A percentile compares a stretch with the other conserved stretches of the same genome.
Conservation (phyloP, 768 basidiomycete genomes). For the Lactarius evosmus region DNA sequence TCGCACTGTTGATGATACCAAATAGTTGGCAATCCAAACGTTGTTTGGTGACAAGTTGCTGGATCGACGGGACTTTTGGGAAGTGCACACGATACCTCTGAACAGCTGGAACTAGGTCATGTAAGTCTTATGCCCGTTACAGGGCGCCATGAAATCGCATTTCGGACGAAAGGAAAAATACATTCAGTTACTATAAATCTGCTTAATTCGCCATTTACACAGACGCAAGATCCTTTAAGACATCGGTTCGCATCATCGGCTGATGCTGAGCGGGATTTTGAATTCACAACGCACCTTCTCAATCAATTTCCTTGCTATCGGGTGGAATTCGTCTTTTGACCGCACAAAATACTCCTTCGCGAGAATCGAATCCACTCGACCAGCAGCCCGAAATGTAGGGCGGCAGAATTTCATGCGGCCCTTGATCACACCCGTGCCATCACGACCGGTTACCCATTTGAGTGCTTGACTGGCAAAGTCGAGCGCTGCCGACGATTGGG, state of each 20-base stretch:
- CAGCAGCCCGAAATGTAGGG: constrained; percentile 56
- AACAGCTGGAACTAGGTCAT: too few species aligned
- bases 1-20: not conserved
- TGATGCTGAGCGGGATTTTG: not conserved
- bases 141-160: not conserved
- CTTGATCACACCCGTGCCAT: constrained; percentile 59
- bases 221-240: constrained; percentile 32
- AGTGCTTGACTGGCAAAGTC: constrained; percentile 52
- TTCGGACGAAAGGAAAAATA: not conserved
- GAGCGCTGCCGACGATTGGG: constrained; percentile 45
- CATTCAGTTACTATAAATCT: not conserved
- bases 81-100: not conserved
- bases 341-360: constrained; percentile 50
- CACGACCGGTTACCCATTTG: constrained; percentile 63
- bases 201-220: not conserved
- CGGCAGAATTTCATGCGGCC: constrained; percentile 87
- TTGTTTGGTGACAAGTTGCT: not conserved
- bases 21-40: not conserved
- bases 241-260: not conserved
- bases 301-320: constrained; percentile 70
- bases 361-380: constrained; percentile 49
- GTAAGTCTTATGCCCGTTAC: not conserved
- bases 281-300: constrained; percentile 53
- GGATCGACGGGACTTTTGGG: not conserved
- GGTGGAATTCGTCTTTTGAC: constrained; percentile 60